Conservation (phyloP, 2,329 filamentous ascomycete species). For the Alternaria metachromatica region DNA sequence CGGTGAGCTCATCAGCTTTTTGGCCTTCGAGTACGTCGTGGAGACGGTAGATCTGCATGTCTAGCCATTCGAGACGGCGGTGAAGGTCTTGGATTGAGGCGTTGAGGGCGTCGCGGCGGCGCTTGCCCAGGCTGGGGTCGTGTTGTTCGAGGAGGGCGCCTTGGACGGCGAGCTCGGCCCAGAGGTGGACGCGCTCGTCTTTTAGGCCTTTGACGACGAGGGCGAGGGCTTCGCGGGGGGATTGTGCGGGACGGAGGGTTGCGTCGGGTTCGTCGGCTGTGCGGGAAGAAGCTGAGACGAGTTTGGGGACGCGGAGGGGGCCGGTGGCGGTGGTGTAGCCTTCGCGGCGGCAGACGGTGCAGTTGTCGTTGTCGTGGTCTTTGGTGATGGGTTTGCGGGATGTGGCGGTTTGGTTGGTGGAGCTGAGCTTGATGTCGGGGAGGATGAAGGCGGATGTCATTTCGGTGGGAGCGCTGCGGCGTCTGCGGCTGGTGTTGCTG, state of each 20-base stretch:
- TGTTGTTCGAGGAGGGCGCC: constrained; percentile 67
- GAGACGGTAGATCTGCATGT: constrained; percentile 80
- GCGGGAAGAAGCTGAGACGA: constrained; percentile 59
- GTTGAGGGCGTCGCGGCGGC: constrained; percentile 67
- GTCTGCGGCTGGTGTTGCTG: constrained; percentile 58
- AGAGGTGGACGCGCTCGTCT: constrained; percentile 80
- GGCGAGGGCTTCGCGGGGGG: constrained; percentile 75
- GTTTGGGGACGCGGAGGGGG: constrained; percentile 55
- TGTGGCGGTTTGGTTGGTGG: constrained; percentile 31
- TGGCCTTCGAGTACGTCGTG: constrained; percentile 86
- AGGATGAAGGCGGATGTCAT: constrained; percentile 71
- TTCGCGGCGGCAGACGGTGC: constrained; percentile 62
- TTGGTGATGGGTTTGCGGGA: constrained; percentile 40
- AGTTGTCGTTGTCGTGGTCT: constrained; percentile 61
- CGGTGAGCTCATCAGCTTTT: constrained; percentile 63
- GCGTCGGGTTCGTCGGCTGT: constrained; percentile 63
- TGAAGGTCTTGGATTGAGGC: constrained; percentile 67
- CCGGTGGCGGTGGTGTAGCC: constrained; percentile 38
- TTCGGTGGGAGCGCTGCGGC: constrained; percentile 57
- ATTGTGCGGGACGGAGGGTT: constrained; percentile 67
- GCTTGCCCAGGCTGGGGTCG: constrained; percentile 66
- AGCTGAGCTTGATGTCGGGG: constrained; percentile 65
- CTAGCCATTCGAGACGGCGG: constrained; percentile 72
- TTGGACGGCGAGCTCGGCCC: constrained; percentile 69
- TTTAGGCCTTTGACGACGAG: constrained; percentile 82